Base-by-base conservation (phyloP, 1,139 yeast genomes). In the Geotrichum cucujoidarum region DNA sequence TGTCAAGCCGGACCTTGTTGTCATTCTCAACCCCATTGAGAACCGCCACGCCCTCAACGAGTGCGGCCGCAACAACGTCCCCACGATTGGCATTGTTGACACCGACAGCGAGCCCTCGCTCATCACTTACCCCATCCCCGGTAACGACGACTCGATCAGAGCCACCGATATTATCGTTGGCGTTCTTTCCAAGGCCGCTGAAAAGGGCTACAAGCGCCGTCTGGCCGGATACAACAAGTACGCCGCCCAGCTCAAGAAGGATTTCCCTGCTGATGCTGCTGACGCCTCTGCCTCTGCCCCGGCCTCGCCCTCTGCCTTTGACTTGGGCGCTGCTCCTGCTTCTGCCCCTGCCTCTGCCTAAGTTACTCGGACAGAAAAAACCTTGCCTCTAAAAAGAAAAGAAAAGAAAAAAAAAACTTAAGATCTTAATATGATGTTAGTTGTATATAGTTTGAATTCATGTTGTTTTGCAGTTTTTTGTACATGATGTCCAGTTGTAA, bases 111-210 rank as follows among this genome's bases (percentile, higher is more conserved):
- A 92, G 63, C 95, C 97, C 17, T 78, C 88, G 7, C 70, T 84
- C 57, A 84, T 92, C 49, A 87, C 96, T 1, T 92, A 92, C 66
- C 95, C 97, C 44, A 86, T 92, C 57, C 97, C 98, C 22, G 95
- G 95, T 54, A 92, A 92, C 62, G 97, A 92, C 66, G 97, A 90
- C 64, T 83, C 95, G n/a, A 71, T 80, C 51, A 78, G 98, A 64
- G 78, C 95, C 13, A 80, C 84, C 3, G 83, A 85, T 56, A 72
- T 92, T 59, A 76, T 92, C 61, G 72, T 80, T 48, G 97, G 98
- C 53, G 81, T 90, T 17, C 73, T 92, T 57, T 82, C 95, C 20
- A 81, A 77, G 61, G 89, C 97, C 16, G 97, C 95, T 22, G 81
- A 84, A 63, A 75, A 74, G 45, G 98, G 98, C 36, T 72, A 81